Base-by-base conservation (phyloP, 306 rosid genomes). In the Crataegus laevigata region DNA sequence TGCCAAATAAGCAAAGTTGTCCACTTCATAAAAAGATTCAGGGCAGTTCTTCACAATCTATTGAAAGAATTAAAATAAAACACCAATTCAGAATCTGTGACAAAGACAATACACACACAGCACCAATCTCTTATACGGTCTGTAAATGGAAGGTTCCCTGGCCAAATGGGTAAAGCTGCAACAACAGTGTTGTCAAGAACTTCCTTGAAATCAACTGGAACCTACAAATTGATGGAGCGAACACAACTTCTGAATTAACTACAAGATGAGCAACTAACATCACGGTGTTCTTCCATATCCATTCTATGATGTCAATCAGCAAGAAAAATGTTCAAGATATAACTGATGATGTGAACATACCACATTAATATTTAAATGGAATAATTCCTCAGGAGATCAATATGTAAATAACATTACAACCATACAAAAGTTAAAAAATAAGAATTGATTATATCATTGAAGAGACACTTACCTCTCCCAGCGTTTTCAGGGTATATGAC, bases 31-130 rank as follows among this genome's bases (percentile, higher is more conserved):
- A 80, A 86, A 86, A 66, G 79, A 88, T 71, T 78, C 86, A 19
- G 97, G 96, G 82, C 96, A 91, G 88, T 87, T 91, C 80, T 87
- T 85, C 83, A 89, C 91, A 77, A 91, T 88, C 98, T 94, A 88
- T 19, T 62, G 61, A 69, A 80, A 50, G 77, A 84, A 85, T 11
- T 51, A 63, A 36, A 32, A 55, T 3, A 9, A 43, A 69, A 43
- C 9, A 47, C 62, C 28, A 57, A 66, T 54, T 19, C 74, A 68
- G 73, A 17, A 76, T 60, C 21, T 15, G 57, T 10, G 26, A 45
- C 21, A 2, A 17, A 61, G 11, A 61, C 66, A 25, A 25, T 14
- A 61, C 40, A 13, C 40, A 38, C n/a, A n/a, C 11, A 38, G 3
- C 54, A 19, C 30, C 25, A 25, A 13, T 59, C 32, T 59, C 64